phyloP scores from a whole-genome alignment of 2,329 filamentous ascomycete genomes.

The Aspergillus fructus region DNA sequence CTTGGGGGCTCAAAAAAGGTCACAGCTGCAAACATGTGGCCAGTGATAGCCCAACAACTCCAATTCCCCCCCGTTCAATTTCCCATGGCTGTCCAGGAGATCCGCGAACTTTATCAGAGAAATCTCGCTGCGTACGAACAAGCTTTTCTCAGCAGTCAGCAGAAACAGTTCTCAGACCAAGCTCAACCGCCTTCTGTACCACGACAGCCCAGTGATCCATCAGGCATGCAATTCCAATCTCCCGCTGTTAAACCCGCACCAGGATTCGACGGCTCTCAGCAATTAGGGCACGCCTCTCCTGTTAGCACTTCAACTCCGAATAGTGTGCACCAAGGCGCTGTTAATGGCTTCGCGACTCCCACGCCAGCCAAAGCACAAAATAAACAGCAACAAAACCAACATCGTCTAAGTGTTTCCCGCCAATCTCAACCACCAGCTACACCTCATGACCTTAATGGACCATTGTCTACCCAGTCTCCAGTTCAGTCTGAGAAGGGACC shows the following conservation, averaged over 20 bases:
- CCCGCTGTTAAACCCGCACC: slow-evolving; percentile 52
- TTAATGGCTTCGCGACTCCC: slow-evolving; percentile 43
- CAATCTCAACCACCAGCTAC: slow-evolving; percentile 33
- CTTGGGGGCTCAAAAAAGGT: slow-evolving; percentile 75
- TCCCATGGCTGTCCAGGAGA: slow-evolving; percentile 65
- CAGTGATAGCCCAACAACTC: slow-evolving; percentile 65
- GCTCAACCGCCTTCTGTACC: slow-evolving; percentile 45
- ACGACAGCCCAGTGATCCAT: slow-evolving; percentile 34
- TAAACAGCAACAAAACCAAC: slow-evolving; percentile 34
- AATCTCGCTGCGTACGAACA: slow-evolving; percentile 76
- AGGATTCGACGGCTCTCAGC: slow-evolving; percentile 41
- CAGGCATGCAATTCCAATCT: slow-evolving; percentile 46
- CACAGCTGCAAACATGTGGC: slow-evolving; percentile 70
- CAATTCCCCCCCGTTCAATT: slow-evolving; percentile 61
- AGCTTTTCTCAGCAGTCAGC: slow-evolving; percentile 45
- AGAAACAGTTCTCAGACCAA: slow-evolving; percentile 44
- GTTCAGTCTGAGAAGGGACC: slow-evolving; percentile 29
- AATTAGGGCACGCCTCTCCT: slow-evolving; percentile 34
- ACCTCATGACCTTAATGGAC: slow-evolving; percentile 28
- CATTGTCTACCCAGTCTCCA: slow-evolving; percentile 29
- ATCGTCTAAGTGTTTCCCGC: slow-evolving; percentile 33
- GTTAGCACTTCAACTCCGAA: slow-evolving; percentile 29
- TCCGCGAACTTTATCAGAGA: slow-evolving; percentile 71
- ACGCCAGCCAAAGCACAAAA: slow-evolving; percentile 34
- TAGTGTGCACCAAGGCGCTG: slow-evolving; percentile 29